Evolutionary conservation across 176 grass and related monocot genomes (phyloP).

Genomic region (Avena eriantha): DNA sequence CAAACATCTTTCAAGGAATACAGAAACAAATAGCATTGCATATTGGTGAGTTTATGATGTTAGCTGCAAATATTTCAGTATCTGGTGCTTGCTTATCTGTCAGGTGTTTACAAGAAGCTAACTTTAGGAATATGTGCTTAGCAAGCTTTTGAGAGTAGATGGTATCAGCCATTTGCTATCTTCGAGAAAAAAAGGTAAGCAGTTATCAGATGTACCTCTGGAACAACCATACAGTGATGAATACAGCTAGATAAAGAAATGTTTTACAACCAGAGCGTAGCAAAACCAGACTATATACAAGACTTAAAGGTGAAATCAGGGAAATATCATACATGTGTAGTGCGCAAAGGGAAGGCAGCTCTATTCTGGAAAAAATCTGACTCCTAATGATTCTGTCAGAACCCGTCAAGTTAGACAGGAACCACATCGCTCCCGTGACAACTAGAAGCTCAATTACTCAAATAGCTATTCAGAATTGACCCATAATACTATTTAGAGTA

Average conservation of each 20-base stretch:
- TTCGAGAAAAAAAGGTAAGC: background rate
- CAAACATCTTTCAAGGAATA: background rate
- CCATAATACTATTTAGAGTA: conserved; percentile 16
- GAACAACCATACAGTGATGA: background rate
- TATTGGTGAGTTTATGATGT: conserved; percentile 14
- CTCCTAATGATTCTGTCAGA: background rate
- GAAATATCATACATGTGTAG: background rate
- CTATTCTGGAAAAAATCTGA: background rate
- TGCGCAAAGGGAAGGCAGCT: background rate
- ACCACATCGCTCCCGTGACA: background rate
- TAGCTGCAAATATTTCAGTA: conserved; percentile 2
- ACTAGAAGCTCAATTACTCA: background rate
- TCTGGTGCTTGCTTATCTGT: background rate
- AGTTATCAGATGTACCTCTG: conserved; percentile 6
- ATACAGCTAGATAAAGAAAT: background rate
- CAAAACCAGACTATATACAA: background rate
- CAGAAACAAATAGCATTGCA: background rate
- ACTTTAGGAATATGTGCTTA: background rate
- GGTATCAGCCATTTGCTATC: background rate
- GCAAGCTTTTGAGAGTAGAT: conserved; percentile 3
- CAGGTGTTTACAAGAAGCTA: background rate
- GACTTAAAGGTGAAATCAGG: background rate
- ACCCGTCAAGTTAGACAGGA: conserved; percentile 11
- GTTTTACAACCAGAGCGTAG: background rate
- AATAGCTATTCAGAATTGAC: background rate